Conservation (phyloP, 768 basidiomycete species). For the Leccinum variicolor region DNA sequence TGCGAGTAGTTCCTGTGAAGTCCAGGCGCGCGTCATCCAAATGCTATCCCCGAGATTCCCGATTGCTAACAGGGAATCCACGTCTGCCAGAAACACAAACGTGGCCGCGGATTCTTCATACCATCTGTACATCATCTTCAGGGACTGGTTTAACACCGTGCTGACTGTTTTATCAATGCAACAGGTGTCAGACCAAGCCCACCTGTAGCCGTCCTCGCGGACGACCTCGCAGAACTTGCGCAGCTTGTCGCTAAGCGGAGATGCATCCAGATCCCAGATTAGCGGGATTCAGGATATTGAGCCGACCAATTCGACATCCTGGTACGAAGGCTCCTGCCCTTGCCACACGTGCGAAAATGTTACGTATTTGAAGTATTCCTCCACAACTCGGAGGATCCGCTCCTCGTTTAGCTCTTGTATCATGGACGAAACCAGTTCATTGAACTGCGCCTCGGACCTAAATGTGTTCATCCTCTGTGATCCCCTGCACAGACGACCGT, state of each 20-base stretch:
- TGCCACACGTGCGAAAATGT: neutral
- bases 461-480: neutral
- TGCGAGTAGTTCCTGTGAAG: too few relatives aligned
- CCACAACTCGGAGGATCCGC: neutral
- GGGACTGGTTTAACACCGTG: neutral
- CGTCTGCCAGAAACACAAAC: neutral
- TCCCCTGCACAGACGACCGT: neutral
- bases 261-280: neutral
- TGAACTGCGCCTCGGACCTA: neutral
- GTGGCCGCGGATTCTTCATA: neutral
- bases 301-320: neutral
- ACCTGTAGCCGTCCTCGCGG: neutral
- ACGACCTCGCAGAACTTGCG: neutral
- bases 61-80: too few relatives aligned
- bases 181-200: neutral
- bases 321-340: neutral
- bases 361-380: neutral
- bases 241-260: neutral
- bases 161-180: neutral
- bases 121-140: conserved; percentile 1
- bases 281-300: too few relatives aligned
- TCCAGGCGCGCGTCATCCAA: too few relatives aligned
- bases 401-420: neutral
- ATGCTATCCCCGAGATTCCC: too few relatives aligned
- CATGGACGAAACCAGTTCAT: neutral